These are phyloP conservation scores for Malassezia nana DNA, from an alignment of 1,284 basidiomycete species.

Conservation along the genomic window DNA sequence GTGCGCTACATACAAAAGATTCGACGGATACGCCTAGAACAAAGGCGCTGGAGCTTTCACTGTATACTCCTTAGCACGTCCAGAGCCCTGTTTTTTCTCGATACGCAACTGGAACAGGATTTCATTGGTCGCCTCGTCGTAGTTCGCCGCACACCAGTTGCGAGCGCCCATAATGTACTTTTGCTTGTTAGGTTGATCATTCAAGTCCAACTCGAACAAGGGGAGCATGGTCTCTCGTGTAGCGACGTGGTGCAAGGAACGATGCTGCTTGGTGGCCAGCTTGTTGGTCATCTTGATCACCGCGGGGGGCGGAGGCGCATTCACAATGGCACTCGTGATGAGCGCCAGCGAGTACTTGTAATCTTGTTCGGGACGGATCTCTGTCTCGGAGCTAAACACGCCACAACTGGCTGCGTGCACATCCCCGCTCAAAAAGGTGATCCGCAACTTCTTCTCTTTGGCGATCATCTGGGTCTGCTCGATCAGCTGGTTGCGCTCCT, in stretches of 20 bases:
- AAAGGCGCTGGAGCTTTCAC: conserved; percentile 34
- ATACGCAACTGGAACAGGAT: conserved; percentile 78
- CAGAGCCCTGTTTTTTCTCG: conserved; percentile 52
- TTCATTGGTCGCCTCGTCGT: conserved; percentile 58
- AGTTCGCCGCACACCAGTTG: conserved; percentile 76
- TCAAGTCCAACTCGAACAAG: conserved; percentile 66
- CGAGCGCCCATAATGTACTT: conserved; percentile 66
- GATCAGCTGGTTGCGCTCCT: conserved; percentile 83
- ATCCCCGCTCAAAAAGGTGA: conserved; percentile 42
- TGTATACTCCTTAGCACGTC: conserved; percentile 35
- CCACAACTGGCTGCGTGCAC: conserved; percentile 41
- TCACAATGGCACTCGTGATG: conserved; percentile 44
- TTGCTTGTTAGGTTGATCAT: conserved; percentile 62
- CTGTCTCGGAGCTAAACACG: conserved; percentile 19
- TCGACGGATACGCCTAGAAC: conserved; percentile 8
- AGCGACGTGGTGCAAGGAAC: conserved; percentile 45
- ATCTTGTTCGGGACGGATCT: conserved; percentile 26
- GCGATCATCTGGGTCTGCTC: conserved; percentile 52
- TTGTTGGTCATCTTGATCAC: conserved; percentile 72
- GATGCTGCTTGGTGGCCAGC: conserved; percentile 71
- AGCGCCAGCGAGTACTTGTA: conserved; percentile 42
- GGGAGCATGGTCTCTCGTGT: conserved; percentile 69
- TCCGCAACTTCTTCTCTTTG: conserved; percentile 33
- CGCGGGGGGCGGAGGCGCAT: conserved; percentile 59
- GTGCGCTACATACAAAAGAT: not conserved